Evolutionary conservation across 1,284 basidiomycete genomes (phyloP), one percentile per base, ranked within the genome.

Genomic region (Kwoniella shivajii): DNA sequence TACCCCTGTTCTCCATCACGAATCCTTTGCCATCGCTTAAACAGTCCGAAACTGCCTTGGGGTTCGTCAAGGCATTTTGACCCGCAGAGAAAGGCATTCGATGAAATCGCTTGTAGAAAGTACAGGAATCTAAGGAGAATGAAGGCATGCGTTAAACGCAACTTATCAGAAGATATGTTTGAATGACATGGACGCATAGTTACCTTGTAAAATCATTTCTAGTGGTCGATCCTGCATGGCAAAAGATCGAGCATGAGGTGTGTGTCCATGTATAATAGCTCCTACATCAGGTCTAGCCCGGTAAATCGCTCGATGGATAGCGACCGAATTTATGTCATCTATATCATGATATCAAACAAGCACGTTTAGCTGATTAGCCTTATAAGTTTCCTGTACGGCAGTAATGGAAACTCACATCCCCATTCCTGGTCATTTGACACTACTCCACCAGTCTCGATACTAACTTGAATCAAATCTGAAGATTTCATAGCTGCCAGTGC

Each of bases 241-340:
- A 27, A 66, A 65, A 6, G 61, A 54, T 27, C 63, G 54, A 11
- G 59, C 67, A 50, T 66, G 45, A 2, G 64, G 64, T 6, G 67
- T 64, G 54, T 63, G 52, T 2, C 59, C 67, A 6, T 61, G 57
- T 5, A 57, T 56, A 42, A 68, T 54, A 29, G 64, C 63, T 26
- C 60, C 55, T 4, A 68, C 56, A 33, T 68, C 67, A 0, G 57
- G 59, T 10, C 67, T 56, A 4, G 56, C 45, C 5, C 20, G 34
- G 54, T 68, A 68, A 36, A 68, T 61, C 24, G 65, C 65, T 2
- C 62, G 60, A 45, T 68, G 67, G 13, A 68, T 49, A 6, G 57
- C 50, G 13, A 62, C 54, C 30, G 60, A 50, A 16, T 56, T 57
- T 16, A 60, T 18, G 52, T 65, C 65, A 45, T 59, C 66, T 66